Percentiles rank a stretch among this genome's conserved stretches.
phyloP scores from a whole-genome alignment of 2,329 filamentous ascomycete species.

The Microcera coccophila region DNA sequence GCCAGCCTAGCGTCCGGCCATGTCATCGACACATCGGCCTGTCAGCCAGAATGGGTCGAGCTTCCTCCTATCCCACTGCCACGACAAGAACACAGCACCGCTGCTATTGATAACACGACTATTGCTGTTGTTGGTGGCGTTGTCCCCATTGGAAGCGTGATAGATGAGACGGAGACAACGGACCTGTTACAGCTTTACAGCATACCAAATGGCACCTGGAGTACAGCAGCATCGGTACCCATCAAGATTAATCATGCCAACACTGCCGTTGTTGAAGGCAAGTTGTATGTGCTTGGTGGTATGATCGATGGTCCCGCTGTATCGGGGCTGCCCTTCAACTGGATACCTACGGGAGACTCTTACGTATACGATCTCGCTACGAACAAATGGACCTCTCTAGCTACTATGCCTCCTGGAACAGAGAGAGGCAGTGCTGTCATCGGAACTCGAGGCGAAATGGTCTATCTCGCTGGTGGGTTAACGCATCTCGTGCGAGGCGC shows the following conservation, averaged over 20 bases:
- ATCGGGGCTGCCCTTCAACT: too few species aligned
- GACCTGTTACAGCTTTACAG: constrained; percentile 31
- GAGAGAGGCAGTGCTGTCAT: constrained; percentile 32
- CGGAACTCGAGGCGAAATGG: constrained; percentile 25
- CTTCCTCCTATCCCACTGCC: constrained; percentile 22
- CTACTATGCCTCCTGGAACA: constrained; percentile 23
- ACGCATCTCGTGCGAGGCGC: constrained; percentile 16
- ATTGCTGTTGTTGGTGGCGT: constrained; percentile 29
- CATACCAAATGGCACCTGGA: constrained; percentile 29
- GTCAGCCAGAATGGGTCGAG: too few species aligned
- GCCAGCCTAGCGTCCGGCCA: too few species aligned
- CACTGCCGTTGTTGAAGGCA: constrained; percentile 31
- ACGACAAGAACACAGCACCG: constrained; percentile 27
- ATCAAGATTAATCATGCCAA: constrained; percentile 36
- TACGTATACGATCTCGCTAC: constrained; percentile 29
- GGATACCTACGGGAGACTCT: constrained; percentile 24
- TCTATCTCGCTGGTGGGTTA: constrained; percentile 39
- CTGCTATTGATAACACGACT: constrained; percentile 19
- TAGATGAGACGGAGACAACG: constrained; percentile 19
- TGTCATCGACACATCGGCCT: too few species aligned
- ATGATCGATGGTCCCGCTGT: constrained; percentile 23
- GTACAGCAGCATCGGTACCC: constrained; percentile 25
- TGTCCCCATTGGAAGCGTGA: constrained; percentile 14
- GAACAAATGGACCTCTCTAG: constrained; percentile 27
- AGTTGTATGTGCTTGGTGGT: constrained; percentile 39